Evolutionary conservation across 768 basidiomycete species (phyloP).

Genomic region (Suillus luteus): DNA sequence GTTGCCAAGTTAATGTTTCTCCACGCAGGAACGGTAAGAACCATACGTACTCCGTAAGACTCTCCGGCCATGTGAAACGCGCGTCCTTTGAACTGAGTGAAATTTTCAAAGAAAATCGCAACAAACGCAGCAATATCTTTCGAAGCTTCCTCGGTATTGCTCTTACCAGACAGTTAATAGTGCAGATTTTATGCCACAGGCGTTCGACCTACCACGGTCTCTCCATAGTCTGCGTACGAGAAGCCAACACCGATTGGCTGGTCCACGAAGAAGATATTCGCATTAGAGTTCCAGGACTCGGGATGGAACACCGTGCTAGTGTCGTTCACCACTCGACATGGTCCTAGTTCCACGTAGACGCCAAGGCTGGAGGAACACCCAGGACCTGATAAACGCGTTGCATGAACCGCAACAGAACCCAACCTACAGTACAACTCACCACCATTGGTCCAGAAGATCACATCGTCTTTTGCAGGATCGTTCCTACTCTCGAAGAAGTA

Average conservation of each 20-base stretch:
- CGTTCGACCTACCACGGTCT: constrained; percentile 37
- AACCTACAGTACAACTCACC: constrained; percentile 42
- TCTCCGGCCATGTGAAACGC: constrained; percentile 62
- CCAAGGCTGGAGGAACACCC: constrained; percentile 62
- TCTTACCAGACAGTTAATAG: constrained; percentile 34
- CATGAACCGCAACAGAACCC: neutral
- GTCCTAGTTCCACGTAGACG: constrained; percentile 74
- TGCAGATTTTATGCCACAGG: constrained; percentile 8
- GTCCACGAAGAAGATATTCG: constrained; percentile 50
- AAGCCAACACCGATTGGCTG: constrained; percentile 50
- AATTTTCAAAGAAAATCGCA: constrained; percentile 73
- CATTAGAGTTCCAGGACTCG: constrained; percentile 68
- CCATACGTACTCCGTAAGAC: constrained; percentile 49
- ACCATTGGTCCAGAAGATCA: constrained; percentile 61
- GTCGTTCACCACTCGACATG: constrained; percentile 60
- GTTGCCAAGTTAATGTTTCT: neutral
- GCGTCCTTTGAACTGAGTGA: constrained; percentile 68
- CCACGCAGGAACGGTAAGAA: neutral
- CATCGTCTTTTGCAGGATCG: constrained; percentile 56
- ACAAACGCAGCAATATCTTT: constrained; percentile 73
- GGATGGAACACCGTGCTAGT: constrained; percentile 56
- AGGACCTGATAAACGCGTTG: constrained; percentile 33
- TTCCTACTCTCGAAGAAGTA: constrained; percentile 75
- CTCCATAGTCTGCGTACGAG: constrained; percentile 46
- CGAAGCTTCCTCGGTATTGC: constrained; percentile 67